Conservation (phyloP, 1,284 basidiomycete genomes). For the Sporisorium graminicola region DNA sequence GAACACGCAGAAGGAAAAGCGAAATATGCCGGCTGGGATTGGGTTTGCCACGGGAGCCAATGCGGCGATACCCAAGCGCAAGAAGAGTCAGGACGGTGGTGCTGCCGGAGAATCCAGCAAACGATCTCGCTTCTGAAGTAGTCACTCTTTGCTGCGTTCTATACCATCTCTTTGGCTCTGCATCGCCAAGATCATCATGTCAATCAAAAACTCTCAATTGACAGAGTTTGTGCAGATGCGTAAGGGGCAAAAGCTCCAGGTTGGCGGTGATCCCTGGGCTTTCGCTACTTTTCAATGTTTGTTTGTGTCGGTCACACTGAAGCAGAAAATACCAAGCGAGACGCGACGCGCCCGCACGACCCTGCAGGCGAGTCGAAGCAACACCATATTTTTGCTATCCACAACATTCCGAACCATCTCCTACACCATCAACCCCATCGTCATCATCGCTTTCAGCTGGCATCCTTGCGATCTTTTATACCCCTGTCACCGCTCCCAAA, state of each 20-base stretch:
- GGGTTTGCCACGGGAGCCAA: constrained; percentile 22
- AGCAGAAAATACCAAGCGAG: neutral
- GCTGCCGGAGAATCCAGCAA: constrained; percentile 10
- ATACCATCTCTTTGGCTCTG: neutral
- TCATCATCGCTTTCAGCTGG: neutral
- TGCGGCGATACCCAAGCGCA: constrained; percentile 43
- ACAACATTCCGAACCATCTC: constrained; percentile 3
- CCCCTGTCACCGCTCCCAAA: neutral
- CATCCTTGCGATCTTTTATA: neutral
- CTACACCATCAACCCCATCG: constrained; percentile 12
- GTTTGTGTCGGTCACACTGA: neutral
- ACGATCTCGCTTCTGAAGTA: constrained; percentile 13
- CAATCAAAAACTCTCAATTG: neutral
- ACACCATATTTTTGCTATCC: constrained; percentile 18
- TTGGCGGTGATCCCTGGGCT: neutral
- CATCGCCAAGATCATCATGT: neutral
- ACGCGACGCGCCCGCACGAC: constrained; percentile 34
- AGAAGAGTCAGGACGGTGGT: constrained; percentile 12
- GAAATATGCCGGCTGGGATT: constrained; percentile 64
- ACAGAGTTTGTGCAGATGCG: neutral
- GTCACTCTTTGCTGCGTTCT: neutral
- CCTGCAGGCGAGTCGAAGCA: constrained; percentile 15
- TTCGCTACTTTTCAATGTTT: neutral
- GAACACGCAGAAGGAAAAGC: constrained; percentile 88
- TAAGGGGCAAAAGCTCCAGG: neutral